Conservation (phyloP, 148 eudicot species). For the Suaeda aralocaspica region DNA sequence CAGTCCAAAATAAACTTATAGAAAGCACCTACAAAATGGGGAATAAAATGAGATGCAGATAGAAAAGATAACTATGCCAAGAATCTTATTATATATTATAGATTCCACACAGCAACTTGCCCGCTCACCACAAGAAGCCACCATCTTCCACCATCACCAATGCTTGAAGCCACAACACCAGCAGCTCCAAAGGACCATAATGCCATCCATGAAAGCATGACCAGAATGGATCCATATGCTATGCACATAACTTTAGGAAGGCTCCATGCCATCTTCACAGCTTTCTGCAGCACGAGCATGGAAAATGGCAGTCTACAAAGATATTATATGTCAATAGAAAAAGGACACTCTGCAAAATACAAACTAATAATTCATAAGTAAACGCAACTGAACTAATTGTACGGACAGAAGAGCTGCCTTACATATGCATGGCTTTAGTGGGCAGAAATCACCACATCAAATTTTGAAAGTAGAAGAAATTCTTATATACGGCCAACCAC, state of each 20-base stretch:
- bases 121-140: slow-evolving; percentile 99
- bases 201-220: slow-evolving; percentile 80
- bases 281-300: slow-evolving; percentile 92
- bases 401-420: not conserved
- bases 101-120: slow-evolving; percentile 55
- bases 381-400: not conserved
- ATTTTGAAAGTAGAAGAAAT: too few relatives aligned
- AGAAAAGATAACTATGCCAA: not conserved
- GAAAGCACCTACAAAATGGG: slow-evolving; percentile 59
- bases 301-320: slow-evolving; percentile 74
- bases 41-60: slow-evolving; percentile 16
- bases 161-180: slow-evolving; percentile 85
- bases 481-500: too few relatives aligned
- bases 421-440: not conserved
- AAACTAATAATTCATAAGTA: not conserved
- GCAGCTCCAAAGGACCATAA: slow-evolving; percentile 93
- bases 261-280: slow-evolving; percentile 88
- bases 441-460: not conserved
- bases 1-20: slow-evolving; percentile 95
- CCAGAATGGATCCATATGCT: slow-evolving; percentile 59
- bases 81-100: not conserved
- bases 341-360: not conserved
- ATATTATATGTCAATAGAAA: not conserved
- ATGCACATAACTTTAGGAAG: slow-evolving; percentile 82
- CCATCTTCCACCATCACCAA: slow-evolving; percentile 88